Base-by-base conservation (phyloP, 331 rosid species). In the Dryas integrifolia region DNA sequence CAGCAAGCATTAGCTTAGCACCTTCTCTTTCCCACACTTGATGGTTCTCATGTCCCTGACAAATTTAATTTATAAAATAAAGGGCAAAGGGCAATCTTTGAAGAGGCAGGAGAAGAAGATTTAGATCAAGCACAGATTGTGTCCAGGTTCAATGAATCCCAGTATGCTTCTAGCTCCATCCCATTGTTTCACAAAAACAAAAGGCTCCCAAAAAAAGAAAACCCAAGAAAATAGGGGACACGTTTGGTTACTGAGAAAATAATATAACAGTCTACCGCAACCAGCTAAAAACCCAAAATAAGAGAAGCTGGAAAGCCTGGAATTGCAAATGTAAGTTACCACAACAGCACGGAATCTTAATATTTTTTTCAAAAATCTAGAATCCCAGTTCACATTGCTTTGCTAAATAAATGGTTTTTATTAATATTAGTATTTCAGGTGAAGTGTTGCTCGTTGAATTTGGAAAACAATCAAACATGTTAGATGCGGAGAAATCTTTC, bases 81-180 rank as follows among this genome's bases (percentile, higher is more conserved):
- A 18, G 51, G 45, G 49, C 40, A 13, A 56, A 30, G 73, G 35
- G 64, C 5, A 58, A 65, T 58, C 65, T 41, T 18, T 55, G 59
- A 18, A 35, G 50, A 41, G 11, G 49, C 45, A 71, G 30, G 38
- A 38, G 65, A 44, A 64, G 65, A 24, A 30, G 55, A 50, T 10
- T 26, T 0, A 13, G 39, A n/a, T 21, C 5, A 72, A 72, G 3
- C 14, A 38, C 24, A 63, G 5, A 44, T 74, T 13, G 11, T 26
- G 88, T 86, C 88, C 65, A 86, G 82, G 86, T 86, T 73, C 90
- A 50, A 80, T 84, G 85, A 66, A 80, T 58, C 56, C 16, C 47
- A 58, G n/a, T n/a, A 58, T 24, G 43, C 43, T 43, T 24, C 3
- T 38, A 21, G 68, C 56, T 69, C 45, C 35, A 14, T 3, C 10